Evolutionary conservation across 2,329 filamentous ascomycete genomes (phyloP).

Genomic region (Aspergillus amoenus): DNA sequence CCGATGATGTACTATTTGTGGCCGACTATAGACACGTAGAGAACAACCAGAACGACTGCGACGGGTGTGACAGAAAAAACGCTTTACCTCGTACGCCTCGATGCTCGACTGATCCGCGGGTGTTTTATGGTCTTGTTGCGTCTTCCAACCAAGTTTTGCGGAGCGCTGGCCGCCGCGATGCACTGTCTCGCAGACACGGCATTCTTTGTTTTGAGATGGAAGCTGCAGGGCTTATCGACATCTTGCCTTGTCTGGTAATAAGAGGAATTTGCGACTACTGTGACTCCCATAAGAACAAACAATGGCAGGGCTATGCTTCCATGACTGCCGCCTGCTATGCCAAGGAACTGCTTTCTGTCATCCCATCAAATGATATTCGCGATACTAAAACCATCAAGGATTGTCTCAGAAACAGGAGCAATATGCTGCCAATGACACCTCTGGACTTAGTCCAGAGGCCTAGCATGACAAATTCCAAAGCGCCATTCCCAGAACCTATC

Average conservation of each 20-base stretch:
- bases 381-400: not conserved
- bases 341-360: not conserved
- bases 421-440: too few species aligned
- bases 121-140: not conserved
- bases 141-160: not conserved
- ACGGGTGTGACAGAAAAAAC: not conserved
- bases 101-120: not conserved
- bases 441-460: rapidly evolving
- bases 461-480: too few species aligned
- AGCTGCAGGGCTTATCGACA: not conserved
- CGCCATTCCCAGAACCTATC: too few species aligned
- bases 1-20: not conserved
- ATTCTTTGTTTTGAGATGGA: not conserved
- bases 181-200: too few species aligned
- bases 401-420: too few species aligned
- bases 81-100: not conserved
- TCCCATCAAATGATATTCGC: not conserved
- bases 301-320: not conserved
- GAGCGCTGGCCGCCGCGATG: not conserved
- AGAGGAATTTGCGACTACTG: not conserved
- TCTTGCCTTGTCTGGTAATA: not conserved
- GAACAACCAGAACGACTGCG: not conserved
- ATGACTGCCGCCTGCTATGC: not conserved
- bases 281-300: not conserved
- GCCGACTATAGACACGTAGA: not conserved